These are phyloP conservation scores for Clohesyomyces aquaticus DNA, from an alignment of 495 filamentous ascomycete species.

Conservation along the genomic window DNA sequence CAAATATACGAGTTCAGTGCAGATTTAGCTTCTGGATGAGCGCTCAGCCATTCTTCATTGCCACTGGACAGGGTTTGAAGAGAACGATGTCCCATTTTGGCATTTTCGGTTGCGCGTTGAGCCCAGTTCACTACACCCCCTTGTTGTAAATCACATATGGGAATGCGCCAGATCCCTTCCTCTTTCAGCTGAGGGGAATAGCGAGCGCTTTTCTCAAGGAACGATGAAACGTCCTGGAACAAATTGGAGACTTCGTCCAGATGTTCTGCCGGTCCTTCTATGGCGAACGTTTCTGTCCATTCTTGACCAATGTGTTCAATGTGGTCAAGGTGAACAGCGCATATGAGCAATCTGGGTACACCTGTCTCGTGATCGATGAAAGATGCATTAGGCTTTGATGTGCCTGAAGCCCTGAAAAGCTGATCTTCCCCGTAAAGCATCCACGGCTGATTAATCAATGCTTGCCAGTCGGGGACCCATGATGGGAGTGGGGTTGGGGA, in stretches of 20 bases:
- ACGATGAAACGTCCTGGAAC: not conserved
- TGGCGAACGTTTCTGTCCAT: not conserved
- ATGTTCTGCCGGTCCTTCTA: not conserved
- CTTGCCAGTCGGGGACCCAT: constrained; percentile 27
- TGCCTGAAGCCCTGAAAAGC: constrained; percentile 2
- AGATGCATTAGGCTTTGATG: not conserved
- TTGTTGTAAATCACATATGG: not conserved
- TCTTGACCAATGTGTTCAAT: not conserved
- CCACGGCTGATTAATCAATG: constrained; percentile 9
- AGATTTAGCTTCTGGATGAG: not conserved
- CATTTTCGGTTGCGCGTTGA: not conserved
- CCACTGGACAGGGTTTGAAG: not conserved
- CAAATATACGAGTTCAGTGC: not conserved
- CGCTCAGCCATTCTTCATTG: not conserved
- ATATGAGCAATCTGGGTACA: not conserved
- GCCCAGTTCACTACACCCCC: constrained; percentile 10
- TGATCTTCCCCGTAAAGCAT: not conserved
- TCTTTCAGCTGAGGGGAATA: not conserved
- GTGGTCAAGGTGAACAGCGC: not conserved
- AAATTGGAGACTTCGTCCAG: not conserved
- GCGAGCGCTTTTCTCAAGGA: not conserved
- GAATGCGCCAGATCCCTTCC: constrained; percentile 5
- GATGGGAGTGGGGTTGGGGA: constrained; percentile 2
- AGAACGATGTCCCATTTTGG: not conserved
- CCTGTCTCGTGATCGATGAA: not conserved